These are phyloP conservation scores for Geoglossum glabrum DNA, from an alignment of 495 filamentous ascomycete species.

Conservation along the genomic window DNA sequence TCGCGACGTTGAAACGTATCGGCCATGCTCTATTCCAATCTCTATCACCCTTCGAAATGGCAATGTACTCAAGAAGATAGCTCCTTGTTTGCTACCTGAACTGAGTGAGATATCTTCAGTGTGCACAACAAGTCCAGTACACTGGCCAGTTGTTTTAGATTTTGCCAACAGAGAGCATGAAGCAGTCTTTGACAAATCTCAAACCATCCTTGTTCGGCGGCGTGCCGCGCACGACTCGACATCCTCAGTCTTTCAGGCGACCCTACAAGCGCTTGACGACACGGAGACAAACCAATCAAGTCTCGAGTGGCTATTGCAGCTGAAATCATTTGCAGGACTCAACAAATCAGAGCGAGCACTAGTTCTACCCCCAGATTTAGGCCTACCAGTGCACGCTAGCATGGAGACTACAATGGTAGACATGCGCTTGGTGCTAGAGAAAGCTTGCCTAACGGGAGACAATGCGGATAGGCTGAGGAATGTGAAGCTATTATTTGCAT, in stretches of 20 bases:
- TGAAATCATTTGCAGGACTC: slow-evolving; percentile 39
- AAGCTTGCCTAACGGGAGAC: slow-evolving; percentile 35
- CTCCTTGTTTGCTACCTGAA: slow-evolving; percentile 74
- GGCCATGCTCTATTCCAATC: slow-evolving; percentile 57
- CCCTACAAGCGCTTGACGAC: slow-evolving; percentile 41
- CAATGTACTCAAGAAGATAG: slow-evolving; percentile 18
- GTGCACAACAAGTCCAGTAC: slow-evolving; percentile 44
- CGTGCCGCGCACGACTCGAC: slow-evolving; percentile 40
- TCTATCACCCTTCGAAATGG: slow-evolving; percentile 32
- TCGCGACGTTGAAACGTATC: slow-evolving; percentile 63
- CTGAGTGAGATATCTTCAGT: slow-evolving; percentile 46
- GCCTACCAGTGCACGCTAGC: slow-evolving; percentile 18
- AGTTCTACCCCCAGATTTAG: slow-evolving; percentile 40
- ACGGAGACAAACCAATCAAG: slow-evolving; percentile 23
- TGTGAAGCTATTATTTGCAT: slow-evolving; percentile 60
- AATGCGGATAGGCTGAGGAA: slow-evolving; percentile 53
- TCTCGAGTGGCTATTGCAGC: slow-evolving; percentile 64
- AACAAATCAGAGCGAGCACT: slow-evolving; percentile 59
- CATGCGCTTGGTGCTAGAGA: slow-evolving; percentile 47
- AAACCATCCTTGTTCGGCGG: slow-evolving; percentile 65
- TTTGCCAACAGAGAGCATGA: slow-evolving; percentile 44
- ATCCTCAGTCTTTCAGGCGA: slow-evolving; percentile 54
- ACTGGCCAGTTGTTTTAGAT: slow-evolving; percentile 73
- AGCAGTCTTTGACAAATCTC: slow-evolving; percentile 51
- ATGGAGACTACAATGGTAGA: slow-evolving; percentile 46